Conservation (phyloP, 768 basidiomycete genomes). For the Mycena olivaceomarginata region DNA sequence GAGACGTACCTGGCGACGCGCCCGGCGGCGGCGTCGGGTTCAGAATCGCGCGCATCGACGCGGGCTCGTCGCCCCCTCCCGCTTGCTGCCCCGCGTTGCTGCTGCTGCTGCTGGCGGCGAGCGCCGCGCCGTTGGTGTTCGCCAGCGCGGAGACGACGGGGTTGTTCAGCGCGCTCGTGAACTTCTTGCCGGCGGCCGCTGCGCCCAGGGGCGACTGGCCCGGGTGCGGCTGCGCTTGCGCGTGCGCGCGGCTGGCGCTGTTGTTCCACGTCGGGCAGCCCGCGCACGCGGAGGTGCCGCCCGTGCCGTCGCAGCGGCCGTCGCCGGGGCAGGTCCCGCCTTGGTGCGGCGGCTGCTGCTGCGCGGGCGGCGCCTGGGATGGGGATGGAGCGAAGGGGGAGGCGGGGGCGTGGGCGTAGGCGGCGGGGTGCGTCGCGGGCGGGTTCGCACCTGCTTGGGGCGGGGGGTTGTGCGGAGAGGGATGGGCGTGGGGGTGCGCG, state of each 20-base stretch:
- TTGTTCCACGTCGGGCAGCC: conserved; percentile 99
- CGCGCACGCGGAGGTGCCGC: conserved; percentile 93
- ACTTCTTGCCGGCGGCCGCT: too few species aligned
- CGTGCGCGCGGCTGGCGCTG: conserved; percentile 41
- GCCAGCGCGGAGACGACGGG: too few species aligned
- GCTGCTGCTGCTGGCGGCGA: too few species aligned
- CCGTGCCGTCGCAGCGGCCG: conserved; percentile 97
- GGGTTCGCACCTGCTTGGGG: not conserved
- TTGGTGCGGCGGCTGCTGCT: conserved; percentile 1
- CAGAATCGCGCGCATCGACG: conserved; percentile 39
- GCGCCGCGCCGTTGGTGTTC: not conserved
- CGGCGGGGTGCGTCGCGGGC: conserved; percentile 34
- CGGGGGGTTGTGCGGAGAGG: conserved; percentile 21
- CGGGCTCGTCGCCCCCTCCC: conserved; percentile 33
- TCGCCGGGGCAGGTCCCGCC: conserved; percentile 97
- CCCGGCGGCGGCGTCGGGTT: conserved; percentile 43
- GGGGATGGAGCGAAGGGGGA: conserved; percentile 37
- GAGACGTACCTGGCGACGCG: not conserved
- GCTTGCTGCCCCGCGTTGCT: not conserved
- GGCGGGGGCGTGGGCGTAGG: conserved; percentile 14
- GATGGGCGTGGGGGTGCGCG: conserved; percentile 40
- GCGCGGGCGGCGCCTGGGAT: too few species aligned
- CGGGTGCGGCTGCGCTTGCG: too few species aligned
- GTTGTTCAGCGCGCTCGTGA: too few species aligned
- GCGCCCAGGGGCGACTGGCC: too few species aligned